phyloP scores from a whole-genome alignment of 2,329 filamentous ascomycete genomes.

The Trichoderma sp. region DNA sequence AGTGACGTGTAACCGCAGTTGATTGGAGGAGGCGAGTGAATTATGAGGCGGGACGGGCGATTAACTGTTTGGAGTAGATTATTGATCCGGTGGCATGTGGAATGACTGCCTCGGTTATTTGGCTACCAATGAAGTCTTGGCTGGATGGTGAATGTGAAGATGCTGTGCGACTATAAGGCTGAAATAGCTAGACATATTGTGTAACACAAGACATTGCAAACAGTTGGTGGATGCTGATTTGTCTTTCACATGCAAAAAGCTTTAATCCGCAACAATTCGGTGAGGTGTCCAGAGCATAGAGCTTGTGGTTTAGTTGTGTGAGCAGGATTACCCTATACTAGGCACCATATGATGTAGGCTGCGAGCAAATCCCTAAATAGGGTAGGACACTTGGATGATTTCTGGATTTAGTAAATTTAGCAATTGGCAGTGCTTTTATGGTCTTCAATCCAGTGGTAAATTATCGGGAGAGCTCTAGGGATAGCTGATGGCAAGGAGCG shows the following conservation, averaged over 20 bases:
- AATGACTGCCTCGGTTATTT: background rate
- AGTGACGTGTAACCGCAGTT: background rate
- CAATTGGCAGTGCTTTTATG: background rate
- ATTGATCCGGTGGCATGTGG: background rate
- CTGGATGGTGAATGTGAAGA: background rate
- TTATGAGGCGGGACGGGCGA: background rate
- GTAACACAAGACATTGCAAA: background rate
- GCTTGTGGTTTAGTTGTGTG: background rate
- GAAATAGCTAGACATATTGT: background rate
- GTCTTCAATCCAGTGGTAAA: background rate
- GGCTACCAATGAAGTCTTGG: background rate
- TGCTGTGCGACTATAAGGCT: background rate
- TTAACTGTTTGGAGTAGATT: background rate
- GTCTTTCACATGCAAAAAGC: background rate
- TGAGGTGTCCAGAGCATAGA: background rate
- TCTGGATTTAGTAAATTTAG: background rate
- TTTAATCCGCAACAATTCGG: background rate
- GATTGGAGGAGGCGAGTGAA: background rate
- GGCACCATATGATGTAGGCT: background rate
- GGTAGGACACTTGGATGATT: background rate
- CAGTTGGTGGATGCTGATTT: background rate
- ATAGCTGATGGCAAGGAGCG: background rate
- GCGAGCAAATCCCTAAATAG: background rate
- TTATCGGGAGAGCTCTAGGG: background rate
- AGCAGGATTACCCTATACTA: background rate